These are phyloP conservation scores for Erythrobasidium yunnanense DNA, from an alignment of 768 basidiomycete genomes.

Conservation along the genomic window DNA sequence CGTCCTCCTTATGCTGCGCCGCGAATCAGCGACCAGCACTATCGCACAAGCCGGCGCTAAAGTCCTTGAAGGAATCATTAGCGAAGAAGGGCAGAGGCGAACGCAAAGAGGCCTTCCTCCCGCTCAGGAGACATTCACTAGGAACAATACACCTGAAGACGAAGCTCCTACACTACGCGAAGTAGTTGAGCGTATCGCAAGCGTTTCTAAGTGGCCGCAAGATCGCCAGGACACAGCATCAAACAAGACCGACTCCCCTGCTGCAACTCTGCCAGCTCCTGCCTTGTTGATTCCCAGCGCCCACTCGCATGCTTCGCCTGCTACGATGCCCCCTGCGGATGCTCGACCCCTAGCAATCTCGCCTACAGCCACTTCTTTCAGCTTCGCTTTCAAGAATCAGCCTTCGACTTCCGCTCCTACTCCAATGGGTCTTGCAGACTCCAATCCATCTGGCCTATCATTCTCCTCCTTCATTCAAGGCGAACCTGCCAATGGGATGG, in stretches of 20 bases:
- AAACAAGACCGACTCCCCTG: too few relatives aligned
- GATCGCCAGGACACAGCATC: background rate
- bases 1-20: conserved; percentile 14
- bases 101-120: conserved; percentile 1
- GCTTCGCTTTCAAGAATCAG: too few relatives aligned
- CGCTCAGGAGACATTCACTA: conserved; percentile 8
- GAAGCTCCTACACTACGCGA: conserved; percentile 16
- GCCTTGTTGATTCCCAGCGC: too few relatives aligned
- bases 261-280: too few relatives aligned
- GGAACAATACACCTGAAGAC: conserved; percentile 8
- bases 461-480: background rate
- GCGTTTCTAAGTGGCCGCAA: conserved; percentile 6
- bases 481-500: background rate
- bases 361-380: too few relatives aligned
- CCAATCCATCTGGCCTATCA: too few relatives aligned
- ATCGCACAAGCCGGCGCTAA: conserved; percentile 17
- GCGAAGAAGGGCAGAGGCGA: conserved; percentile 19
- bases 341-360: too few relatives aligned
- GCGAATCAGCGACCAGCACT: conserved; percentile 12
- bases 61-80: conserved; percentile 23
- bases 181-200: conserved; percentile 16
- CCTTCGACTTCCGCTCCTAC: too few relatives aligned
- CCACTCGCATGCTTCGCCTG: too few relatives aligned
- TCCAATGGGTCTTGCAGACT: too few relatives aligned
- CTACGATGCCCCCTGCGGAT: too few relatives aligned